These are phyloP conservation scores for Celoporthe dispersa DNA, from an alignment of 2,329 filamentous ascomycete species.

Conservation along the genomic window DNA sequence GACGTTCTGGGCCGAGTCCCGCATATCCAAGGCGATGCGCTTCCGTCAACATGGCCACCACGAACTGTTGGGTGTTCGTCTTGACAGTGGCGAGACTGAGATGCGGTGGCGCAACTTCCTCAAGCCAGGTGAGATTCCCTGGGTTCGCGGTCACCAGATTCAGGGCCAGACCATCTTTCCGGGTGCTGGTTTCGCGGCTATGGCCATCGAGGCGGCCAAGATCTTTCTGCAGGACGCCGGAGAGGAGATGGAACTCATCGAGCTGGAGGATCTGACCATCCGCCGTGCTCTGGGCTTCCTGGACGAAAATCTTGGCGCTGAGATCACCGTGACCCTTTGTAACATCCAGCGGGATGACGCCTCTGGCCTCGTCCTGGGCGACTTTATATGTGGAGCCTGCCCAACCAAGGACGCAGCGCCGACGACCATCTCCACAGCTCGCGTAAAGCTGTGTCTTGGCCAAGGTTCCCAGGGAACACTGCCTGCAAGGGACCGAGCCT, in stretches of 20 bases:
- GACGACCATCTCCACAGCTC: background rate
- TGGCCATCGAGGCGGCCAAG: constrained; percentile 36
- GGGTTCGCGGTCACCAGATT: constrained; percentile 45
- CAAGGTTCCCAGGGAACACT: background rate
- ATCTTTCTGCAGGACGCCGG: background rate
- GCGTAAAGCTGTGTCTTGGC: background rate
- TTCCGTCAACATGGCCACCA: constrained; percentile 18
- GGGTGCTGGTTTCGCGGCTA: constrained; percentile 33
- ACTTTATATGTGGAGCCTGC: background rate
- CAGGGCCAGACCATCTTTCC: constrained; percentile 45
- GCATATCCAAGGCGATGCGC: constrained; percentile 35
- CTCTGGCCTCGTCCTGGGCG: background rate
- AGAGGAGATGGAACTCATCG: background rate
- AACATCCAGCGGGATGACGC: background rate
- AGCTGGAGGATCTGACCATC: constrained; percentile 1
- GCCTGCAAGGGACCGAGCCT: background rate
- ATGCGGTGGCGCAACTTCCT: constrained; percentile 36
- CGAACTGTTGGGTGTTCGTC: constrained; percentile 25
- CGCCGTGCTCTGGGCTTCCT: background rate
- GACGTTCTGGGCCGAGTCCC: constrained; percentile 44
- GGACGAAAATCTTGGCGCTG: background rate
- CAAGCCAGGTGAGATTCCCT: constrained; percentile 37
- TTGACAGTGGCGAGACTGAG: constrained; percentile 35
- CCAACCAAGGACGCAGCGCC: background rate
- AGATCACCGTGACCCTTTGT: background rate